Evolutionary conservation across 2,329 filamentous ascomycete genomes (phyloP).

Genomic region (Phaeomoniella chlamydospora): DNA sequence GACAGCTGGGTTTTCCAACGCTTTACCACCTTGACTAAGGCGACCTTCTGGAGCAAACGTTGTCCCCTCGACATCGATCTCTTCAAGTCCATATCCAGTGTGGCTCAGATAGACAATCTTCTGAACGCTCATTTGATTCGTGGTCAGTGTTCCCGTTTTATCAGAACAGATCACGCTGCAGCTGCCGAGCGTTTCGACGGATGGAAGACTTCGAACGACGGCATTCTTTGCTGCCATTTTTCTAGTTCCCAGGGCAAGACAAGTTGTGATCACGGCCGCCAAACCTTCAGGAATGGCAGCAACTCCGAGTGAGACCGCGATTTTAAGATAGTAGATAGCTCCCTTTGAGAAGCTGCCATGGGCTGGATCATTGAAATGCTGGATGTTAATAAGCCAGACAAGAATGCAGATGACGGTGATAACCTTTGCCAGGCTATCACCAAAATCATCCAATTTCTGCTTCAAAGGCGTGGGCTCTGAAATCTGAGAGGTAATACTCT

Average conservation of each 20-base stretch:
- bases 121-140: slow-evolving; percentile 98
- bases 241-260: slow-evolving; percentile 83
- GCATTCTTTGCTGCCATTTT: slow-evolving; percentile 99
- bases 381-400: slow-evolving; percentile 97
- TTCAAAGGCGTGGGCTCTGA: slow-evolving; percentile 94
- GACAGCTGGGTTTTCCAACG: slow-evolving; percentile 52
- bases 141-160: slow-evolving; percentile 96
- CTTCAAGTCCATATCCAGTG: slow-evolving; percentile 59
- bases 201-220: slow-evolving; percentile 88
- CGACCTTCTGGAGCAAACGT: slow-evolving; percentile 77
- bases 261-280: slow-evolving; percentile 97
- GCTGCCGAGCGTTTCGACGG: slow-evolving; percentile 93
- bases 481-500: slow-evolving; percentile 96
- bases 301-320: slow-evolving; percentile 93
- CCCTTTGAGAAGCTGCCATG: slow-evolving; percentile 93
- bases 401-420: slow-evolving; percentile 93
- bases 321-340: slow-evolving; percentile 98
- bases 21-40: slow-evolving; percentile 54
- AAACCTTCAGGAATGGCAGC: slow-evolving; percentile 51
- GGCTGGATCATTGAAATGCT: slow-evolving; percentile 87
- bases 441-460: slow-evolving; percentile 98
- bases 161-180: slow-evolving; percentile 99
- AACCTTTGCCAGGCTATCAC: slow-evolving; percentile 89
- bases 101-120: slow-evolving; percentile 76
- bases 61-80: slow-evolving; percentile 81